Percentiles rank a stretch among this genome's conserved stretches.
These are phyloP conservation scores for Cryptosporidium tyzzeri DNA, from an alignment of 169 alveolate genomes.

Conservation along the genomic window DNA sequence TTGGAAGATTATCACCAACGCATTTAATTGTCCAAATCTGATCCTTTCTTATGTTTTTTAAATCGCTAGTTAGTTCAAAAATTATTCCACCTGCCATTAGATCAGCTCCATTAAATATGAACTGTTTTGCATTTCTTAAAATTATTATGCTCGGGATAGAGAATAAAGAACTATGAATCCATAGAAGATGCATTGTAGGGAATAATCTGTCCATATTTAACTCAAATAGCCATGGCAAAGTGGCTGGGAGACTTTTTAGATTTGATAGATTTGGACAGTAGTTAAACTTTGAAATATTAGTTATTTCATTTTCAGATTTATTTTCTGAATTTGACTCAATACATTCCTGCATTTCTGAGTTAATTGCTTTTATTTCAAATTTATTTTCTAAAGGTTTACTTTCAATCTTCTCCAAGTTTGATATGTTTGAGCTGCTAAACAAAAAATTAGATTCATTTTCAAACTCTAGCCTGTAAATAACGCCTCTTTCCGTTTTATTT, in stretches of 20 bases:
- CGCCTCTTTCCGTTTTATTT: constrained; percentile 10
- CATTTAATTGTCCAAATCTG: constrained; percentile 65
- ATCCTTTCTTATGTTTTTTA: constrained; percentile 30
- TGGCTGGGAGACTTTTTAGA: constrained; percentile 12
- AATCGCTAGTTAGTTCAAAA: background rate
- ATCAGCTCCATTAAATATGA: constrained; percentile 70
- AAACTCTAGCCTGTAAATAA: constrained; percentile 29
- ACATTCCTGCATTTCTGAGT: background rate
- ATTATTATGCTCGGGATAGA: constrained; percentile 21
- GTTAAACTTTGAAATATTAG: background rate
- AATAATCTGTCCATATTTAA: background rate
- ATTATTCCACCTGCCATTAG: constrained; percentile 58
- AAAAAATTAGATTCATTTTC: constrained; percentile 15
- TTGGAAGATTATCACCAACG: constrained; percentile 26
- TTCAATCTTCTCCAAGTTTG: background rate
- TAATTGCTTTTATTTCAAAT: background rate
- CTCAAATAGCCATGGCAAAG: constrained; percentile 56
- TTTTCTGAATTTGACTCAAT: background rate
- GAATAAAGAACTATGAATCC: constrained; percentile 32
- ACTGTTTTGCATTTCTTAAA: constrained; percentile 24
- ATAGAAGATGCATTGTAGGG: constrained; percentile 58
- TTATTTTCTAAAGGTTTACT: background rate
- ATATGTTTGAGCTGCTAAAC: background rate
- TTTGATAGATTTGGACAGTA: constrained; percentile 31
- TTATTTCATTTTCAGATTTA: background rate